Base-by-base conservation (phyloP, 2,329 filamentous ascomycete genomes). In the Biscogniauxia marginata region DNA sequence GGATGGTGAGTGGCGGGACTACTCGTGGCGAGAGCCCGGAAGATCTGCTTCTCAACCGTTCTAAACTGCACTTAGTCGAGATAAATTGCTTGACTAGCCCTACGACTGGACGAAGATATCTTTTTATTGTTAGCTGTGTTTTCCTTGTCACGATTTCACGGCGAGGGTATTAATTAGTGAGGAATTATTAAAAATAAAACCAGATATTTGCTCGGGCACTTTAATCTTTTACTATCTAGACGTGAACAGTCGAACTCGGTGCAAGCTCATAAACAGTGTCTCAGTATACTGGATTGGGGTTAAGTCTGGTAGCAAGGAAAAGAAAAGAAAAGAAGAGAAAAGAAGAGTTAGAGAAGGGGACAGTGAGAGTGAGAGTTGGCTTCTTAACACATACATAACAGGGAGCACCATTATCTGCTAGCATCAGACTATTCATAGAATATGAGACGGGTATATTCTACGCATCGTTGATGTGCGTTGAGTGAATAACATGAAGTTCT, bases 151-250 rank as follows among this genome's bases (percentile, higher is more conserved):
- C 66, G 71, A 71, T 63, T 68, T 70, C 61, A 71, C 56, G 70
- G 71, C 69, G 62, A 70, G 65, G 69, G 67, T 67, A 63, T 65
- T 71, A 71, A 71, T 39, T 72, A 65, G 62, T 65, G 54, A 58
- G 63, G 63, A 63, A 69, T 67, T n/a, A 64, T 57, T 62, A 63
- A 63, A 63, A 39, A 39, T 11, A 39, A 39, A 39, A 39, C 13
- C 30, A 39, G 13, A 39, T 39, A 39, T 39, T n/a, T 39, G 30
- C 30, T 39, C 30, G 30, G 30, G 30, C 30, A 16, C 30, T 5
- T 9, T 39, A 11, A 16, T 8, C 30, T 39, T 34, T 4, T 34
- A 13, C 4, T 34, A 13, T 13, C n/a, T 16, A 9, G 24, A 25
- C 24, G 24, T 25, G 24, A 16, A 16, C n/a, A n/a, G n/a, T n/a